Evolutionary conservation across 176 grass and related monocot genomes (phyloP), one percentile per base, ranked within the genome.

Genomic region (Metroxylon sagu): DNA sequence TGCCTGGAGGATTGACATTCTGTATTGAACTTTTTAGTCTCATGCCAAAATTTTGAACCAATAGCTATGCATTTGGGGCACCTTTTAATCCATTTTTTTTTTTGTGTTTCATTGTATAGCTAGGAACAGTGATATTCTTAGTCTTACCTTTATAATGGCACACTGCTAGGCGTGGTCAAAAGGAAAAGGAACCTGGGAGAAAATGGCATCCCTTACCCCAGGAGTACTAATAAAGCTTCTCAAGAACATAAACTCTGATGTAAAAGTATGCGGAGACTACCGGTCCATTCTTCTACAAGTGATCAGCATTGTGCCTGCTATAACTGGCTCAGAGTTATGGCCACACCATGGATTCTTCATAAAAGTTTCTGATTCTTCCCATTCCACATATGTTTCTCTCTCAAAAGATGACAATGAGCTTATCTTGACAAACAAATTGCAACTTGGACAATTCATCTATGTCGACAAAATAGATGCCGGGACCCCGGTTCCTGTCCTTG

Each of bases 331-430:
- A 48, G 93, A 98, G 59, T 74, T 98, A 31, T 98, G 76, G 76
- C 93, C 93, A 16, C 79, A 98, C 54, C 88, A 98, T 73, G 93
- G 93, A n/a, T 98, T 98, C 84, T 98, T 98, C 74, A 83, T 98
- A 62, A 98, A 98, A 79, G 93, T 98, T 48, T 98, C 93, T 16
- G 93, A 98, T 77, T 98, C 93, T 6, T 92, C 84, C 0, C 93
- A 98, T 64, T 88, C 72, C 7, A 92, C 93, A 3, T 98, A 92
- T 78, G 93, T 98, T 79, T 98, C 93, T 73, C 72, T 98, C 61
- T 98, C 93, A 28, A 98, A 92, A 67, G 93, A 98, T 59, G 93
- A 92, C 51, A 89, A 98, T 29, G 93, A 98, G 52, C 79, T 98
- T 17, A 98, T 98, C 59, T 81, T 98, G 49, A 83, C 82, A 28